Evolutionary conservation across 768 basidiomycete genomes (phyloP), one percentile per base, ranked within the genome.

Genomic region (Podaxis sp.): DNA sequence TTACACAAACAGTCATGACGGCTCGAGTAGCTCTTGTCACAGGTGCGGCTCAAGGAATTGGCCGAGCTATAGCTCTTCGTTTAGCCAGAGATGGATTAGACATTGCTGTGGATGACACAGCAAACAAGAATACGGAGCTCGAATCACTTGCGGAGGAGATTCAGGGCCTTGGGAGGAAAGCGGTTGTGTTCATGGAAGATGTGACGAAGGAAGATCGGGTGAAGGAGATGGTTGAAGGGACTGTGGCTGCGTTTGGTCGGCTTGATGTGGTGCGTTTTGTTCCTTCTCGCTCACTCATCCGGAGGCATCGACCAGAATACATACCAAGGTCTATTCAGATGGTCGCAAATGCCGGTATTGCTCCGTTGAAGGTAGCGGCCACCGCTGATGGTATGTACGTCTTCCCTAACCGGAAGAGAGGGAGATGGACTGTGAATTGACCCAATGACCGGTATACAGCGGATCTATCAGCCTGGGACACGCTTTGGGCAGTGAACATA

Each of bases 41-140:
- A n/a, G 76, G 77, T 17, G 75, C 74, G 24, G 73, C 73, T 30
- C 77, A 76, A 58, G 84, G 84, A 26, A 82, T 84, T 15, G 84
- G 84, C 0, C 73, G 74, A 28, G 80, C 78, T 28, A 80, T 84
- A 41, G 80, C 82, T 4, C 61, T 76, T 3, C 76, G 80, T 2
- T 76, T 86, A 5, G 80, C 83, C 13, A 57, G 68, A 8, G 83
- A 82, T 59, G 83, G 84, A 5, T 78, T 76, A 65, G 73, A 82
- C 51, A 65, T 85, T 38, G 78, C 76, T 17, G 62, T 84, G 51
- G 83, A 79, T 20, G 84, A 83, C 62, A 66, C 81, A 2, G 64
- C 72, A 5, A 51, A 40, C 0, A 74, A 76, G 51, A 61, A 38
- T 2, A 65, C 68, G 2, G 40, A 55, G n/a, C 68, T 84, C 0